These are phyloP conservation scores for Helichrysum umbraculigerum DNA, from an alignment of 129 eudicot species.

Conservation along the genomic window DNA sequence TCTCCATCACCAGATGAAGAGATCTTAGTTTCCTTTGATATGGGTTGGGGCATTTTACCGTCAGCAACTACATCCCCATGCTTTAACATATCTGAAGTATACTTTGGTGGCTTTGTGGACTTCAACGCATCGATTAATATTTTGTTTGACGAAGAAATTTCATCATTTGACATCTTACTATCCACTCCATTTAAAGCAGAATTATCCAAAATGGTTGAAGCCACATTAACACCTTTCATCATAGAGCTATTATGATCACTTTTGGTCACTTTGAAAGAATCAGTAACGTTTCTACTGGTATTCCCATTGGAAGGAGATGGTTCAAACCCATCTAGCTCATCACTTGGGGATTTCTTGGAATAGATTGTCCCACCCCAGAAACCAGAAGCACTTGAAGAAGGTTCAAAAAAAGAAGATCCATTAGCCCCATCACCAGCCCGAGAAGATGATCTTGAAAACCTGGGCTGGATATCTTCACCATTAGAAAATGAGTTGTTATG, in stretches of 20 bases:
- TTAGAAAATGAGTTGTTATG: slow-evolving; percentile 22
- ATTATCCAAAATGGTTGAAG: slow-evolving; percentile 20
- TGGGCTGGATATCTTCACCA: slow-evolving; percentile 32
- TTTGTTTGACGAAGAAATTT: slow-evolving; percentile 28
- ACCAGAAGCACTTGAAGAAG: slow-evolving; percentile 50
- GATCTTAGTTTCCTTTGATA: slow-evolving; percentile 24
- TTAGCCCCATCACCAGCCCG: slow-evolving; percentile 38
- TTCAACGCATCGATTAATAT: slow-evolving; percentile 16
- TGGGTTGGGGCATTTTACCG: not conserved
- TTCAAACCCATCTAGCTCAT: slow-evolving; percentile 35
- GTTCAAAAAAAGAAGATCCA: slow-evolving; percentile 38
- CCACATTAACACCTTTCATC: slow-evolving; percentile 3
- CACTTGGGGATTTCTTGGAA: slow-evolving; percentile 35
- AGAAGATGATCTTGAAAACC: slow-evolving; percentile 41
- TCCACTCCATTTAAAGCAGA: slow-evolving; percentile 16
- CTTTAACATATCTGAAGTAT: slow-evolving; percentile 10
- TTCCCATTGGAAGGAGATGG: slow-evolving; percentile 16
- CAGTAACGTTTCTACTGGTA: not conserved
- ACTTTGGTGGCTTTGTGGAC: slow-evolving; percentile 17
- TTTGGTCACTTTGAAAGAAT: not conserved
- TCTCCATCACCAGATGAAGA: slow-evolving; percentile 32
- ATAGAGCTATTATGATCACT: not conserved
- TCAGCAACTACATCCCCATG: not conserved
- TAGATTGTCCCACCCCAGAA: slow-evolving; percentile 54
- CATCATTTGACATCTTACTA: slow-evolving; percentile 30